A percentile compares a stretch with the other conserved stretches of the same genome.
These are phyloP conservation scores for Coemansia sp. DNA, from an alignment of 192 early-diverging fungal species.

Conservation along the genomic window DNA sequence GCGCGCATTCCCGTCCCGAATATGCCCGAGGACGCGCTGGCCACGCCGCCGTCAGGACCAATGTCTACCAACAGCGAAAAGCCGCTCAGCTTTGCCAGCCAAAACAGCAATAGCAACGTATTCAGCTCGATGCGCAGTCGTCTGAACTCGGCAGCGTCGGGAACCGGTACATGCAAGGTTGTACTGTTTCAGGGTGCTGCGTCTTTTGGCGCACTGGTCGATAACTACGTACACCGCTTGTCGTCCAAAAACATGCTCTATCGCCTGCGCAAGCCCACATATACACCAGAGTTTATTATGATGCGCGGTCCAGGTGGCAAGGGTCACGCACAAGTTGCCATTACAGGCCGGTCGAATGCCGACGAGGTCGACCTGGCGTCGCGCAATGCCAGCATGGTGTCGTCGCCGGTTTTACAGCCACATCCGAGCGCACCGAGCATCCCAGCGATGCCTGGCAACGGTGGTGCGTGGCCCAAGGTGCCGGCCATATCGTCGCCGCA, in stretches of 20 bases:
- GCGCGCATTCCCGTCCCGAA: slow-evolving; percentile 65
- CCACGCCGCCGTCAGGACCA: slow-evolving; percentile 22
- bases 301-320: slow-evolving; percentile 91
- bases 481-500: slow-evolving; percentile 51
- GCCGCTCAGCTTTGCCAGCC: slow-evolving; percentile 46
- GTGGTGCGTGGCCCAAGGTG: slow-evolving; percentile 29
- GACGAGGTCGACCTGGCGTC: slow-evolving; percentile 40
- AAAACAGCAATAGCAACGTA: slow-evolving; percentile 27
- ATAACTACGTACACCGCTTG: slow-evolving; percentile 75
- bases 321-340: slow-evolving; percentile 80
- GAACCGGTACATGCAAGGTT: slow-evolving; percentile 59
- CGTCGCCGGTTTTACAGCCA: slow-evolving; percentile 51
- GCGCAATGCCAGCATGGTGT: slow-evolving; percentile 36
- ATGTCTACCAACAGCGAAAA: slow-evolving; percentile 30
- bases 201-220: slow-evolving; percentile 75
- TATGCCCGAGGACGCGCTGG: slow-evolving; percentile 34
- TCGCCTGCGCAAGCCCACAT: slow-evolving; percentile 61
- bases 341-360: slow-evolving; percentile 42
- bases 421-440: slow-evolving; percentile 24
- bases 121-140: slow-evolving; percentile 53
- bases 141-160: slow-evolving; percentile 54
- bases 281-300: slow-evolving; percentile 89
- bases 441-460: slow-evolving; percentile 14
- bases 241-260: slow-evolving; percentile 64
- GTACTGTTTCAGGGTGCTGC: slow-evolving; percentile 93